A percentile compares a stretch with the other conserved stretches of the same genome.
These are phyloP conservation scores for Chaetoceros muelleri DNA, from an alignment of 108 stramenopile species.

Conservation along the genomic window DNA sequence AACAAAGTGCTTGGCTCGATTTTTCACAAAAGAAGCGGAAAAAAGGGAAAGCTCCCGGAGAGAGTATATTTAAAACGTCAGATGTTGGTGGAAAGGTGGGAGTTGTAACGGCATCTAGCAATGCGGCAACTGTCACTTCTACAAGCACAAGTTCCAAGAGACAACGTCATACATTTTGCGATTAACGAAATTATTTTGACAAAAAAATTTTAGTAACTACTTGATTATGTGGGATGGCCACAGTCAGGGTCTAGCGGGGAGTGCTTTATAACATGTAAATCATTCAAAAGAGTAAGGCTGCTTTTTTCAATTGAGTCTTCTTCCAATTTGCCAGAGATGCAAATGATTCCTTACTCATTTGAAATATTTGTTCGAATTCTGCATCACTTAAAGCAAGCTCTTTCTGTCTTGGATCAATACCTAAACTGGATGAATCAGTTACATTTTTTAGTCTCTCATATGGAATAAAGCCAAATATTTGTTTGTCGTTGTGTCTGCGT, in stretches of 20 bases:
- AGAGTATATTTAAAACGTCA: not conserved
- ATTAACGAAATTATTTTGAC: too few relatives aligned
- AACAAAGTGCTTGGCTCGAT: conserved; percentile 70
- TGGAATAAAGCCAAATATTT: conserved; percentile 1
- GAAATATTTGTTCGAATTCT: conserved; percentile 15
- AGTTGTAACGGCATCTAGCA: not conserved
- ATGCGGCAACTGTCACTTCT: too few relatives aligned
- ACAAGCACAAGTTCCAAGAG: not conserved
- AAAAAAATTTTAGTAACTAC: too few relatives aligned
- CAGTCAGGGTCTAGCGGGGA: too few relatives aligned
- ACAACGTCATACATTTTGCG: not conserved
- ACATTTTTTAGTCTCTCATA: conserved; percentile 6
- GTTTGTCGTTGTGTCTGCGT: too few relatives aligned
- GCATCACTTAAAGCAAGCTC: conserved; percentile 8
- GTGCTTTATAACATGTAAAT: too few relatives aligned
- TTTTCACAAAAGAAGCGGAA: conserved; percentile 43
- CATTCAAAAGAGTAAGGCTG: conserved; percentile 9
- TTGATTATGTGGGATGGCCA: too few relatives aligned
- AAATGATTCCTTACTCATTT: conserved; percentile 13
- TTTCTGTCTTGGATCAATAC: conserved; percentile 9
- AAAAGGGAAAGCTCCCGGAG: conserved; percentile 9
- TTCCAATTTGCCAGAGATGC: conserved; percentile 15
- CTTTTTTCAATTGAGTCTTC: conserved; percentile 12
- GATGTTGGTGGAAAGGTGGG: not conserved
- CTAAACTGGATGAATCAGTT: not conserved